These are phyloP conservation scores for Takakia lepidozioides DNA, from an alignment of 225 moss, liverwort and hornwort species.

Conservation along the genomic window DNA sequence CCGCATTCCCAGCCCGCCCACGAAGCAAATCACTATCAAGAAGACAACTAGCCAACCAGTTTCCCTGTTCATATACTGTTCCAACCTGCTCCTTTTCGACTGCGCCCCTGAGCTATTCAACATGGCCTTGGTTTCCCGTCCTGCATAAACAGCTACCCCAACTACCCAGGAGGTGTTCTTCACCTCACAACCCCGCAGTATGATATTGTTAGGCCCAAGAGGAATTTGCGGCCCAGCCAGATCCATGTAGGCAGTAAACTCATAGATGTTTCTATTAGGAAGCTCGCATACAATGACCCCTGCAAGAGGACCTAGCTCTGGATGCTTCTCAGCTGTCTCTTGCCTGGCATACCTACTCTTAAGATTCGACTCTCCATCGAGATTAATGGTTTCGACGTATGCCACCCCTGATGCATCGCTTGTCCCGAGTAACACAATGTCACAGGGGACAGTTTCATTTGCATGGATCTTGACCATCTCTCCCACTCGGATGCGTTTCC, in stretches of 20 bases:
- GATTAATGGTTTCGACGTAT: constrained; percentile 81
- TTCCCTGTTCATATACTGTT: constrained; percentile 73
- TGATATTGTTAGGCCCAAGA: constrained; percentile 68
- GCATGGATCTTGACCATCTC: constrained; percentile 71
- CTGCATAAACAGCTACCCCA: constrained; percentile 88
- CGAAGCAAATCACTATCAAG: constrained; percentile 51
- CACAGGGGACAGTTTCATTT: constrained; percentile 72
- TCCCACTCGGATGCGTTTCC: constrained; percentile 73
- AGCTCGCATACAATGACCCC: constrained; percentile 70
- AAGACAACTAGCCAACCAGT: constrained; percentile 62
- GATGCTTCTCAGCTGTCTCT: constrained; percentile 34
- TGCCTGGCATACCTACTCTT: constrained; percentile 81
- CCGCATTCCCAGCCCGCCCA: constrained; percentile 77
- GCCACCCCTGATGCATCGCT: constrained; percentile 71
- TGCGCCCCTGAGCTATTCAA: constrained; percentile 87
- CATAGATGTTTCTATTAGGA: constrained; percentile 88
- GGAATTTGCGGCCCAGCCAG: constrained; percentile 49
- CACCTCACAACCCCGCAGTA: constrained; percentile 77
- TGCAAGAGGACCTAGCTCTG: constrained; percentile 29
- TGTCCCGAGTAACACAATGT: constrained; percentile 60
- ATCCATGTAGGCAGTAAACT: constrained; percentile 78
- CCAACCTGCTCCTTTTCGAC: constrained; percentile 75
- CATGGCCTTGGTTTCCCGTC: constrained; percentile 83
- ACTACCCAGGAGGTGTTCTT: constrained; percentile 88
- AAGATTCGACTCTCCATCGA: constrained; percentile 90